Evolutionary conservation across 768 basidiomycete genomes (phyloP).

Genomic region (Rickenella mellea): DNA sequence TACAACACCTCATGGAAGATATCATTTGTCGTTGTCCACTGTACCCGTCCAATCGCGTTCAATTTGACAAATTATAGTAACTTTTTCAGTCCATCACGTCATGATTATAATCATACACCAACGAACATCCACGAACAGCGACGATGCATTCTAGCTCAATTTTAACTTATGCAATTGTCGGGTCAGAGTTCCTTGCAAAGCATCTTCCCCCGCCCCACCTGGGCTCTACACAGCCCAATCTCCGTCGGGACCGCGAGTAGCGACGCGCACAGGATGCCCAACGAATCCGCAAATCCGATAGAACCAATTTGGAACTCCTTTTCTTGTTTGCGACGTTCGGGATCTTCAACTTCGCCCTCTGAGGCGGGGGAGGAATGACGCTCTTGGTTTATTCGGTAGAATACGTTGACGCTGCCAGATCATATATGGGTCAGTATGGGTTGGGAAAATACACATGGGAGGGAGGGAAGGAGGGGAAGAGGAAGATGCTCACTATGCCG

Average conservation of each 20-base stretch:
- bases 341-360: no score
- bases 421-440: slow-evolving; percentile 2
- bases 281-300: slow-evolving; percentile 77
- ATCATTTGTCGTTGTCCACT: no score
- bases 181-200: slow-evolving; percentile 57
- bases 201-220: slow-evolving; percentile 59
- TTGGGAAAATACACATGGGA: not conserved
- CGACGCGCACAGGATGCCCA: slow-evolving; percentile 59
- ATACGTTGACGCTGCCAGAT: slow-evolving; percentile 68
- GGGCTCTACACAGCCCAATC: slow-evolving; percentile 63
- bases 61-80: no score
- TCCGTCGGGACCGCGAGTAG: slow-evolving; percentile 68
- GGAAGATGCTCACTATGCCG: slow-evolving; percentile 64
- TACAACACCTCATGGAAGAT: no score
- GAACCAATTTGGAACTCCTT: slow-evolving; percentile 87
- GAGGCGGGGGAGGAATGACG: slow-evolving; percentile 34
- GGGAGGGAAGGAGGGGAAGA: slow-evolving; percentile 8
- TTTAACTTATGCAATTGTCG: not conserved
- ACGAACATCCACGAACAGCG: no score
- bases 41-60: no score
- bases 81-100: no score
- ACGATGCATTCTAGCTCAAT: no score
- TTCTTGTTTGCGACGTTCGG: slow-evolving; percentile 61
- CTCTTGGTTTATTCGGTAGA: slow-evolving; percentile 76
- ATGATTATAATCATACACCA: no score